Base-by-base conservation (phyloP, 352 stramenopile species). In the Pythium aristosporum region DNA sequence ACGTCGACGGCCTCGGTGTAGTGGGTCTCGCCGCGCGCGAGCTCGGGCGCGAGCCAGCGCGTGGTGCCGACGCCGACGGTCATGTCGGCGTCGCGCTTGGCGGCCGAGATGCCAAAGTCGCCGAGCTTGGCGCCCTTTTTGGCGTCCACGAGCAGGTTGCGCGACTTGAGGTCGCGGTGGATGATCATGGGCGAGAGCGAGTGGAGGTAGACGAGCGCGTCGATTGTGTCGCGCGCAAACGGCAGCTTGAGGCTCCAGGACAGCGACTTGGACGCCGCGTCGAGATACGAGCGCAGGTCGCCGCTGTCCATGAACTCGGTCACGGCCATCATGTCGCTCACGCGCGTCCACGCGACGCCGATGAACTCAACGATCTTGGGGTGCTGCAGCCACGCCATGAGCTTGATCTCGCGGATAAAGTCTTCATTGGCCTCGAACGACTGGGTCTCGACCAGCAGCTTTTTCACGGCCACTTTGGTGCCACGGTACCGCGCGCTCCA, bases 281-380 rank as follows among this genome's bases (percentile, higher is more conserved):
- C 76, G 25, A 90, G 52, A n/a, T 85, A 63, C 25, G 74, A 80
- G 23, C 77, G 76, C 41, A 90, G 52, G 57, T 90, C 81, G 51
- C 81, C 81, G 10, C 65, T 76, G 50, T 88, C 81, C 81, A 90
- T 90, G 57, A 74, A 90, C 61, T 90, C 81, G 41, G 82, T 79
- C 11, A 90, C 77, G 1, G 79, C 81, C 16, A 87, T 60, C 77
- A 88, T 88, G 46, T 90, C 81, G 54, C 81, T 71, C 37, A 87
- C 57, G 44, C 76, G 81, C 10, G 81, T 90, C 81, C 81, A 90
- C 39, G 79, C 81, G n/a, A 88, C 81, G 63, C 81, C 81, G n/a
- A 90, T 57, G 44, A 90, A 90, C 54, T 76, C 57, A 50, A 88
- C 69, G 64, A 90, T 76, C 54, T 86, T 87, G 12, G 79, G 81